Percentiles rank a stretch among this genome's conserved stretches.
These are phyloP conservation scores for Termitomyces sp. DNA, from an alignment of 768 basidiomycete species.

Conservation along the genomic window DNA sequence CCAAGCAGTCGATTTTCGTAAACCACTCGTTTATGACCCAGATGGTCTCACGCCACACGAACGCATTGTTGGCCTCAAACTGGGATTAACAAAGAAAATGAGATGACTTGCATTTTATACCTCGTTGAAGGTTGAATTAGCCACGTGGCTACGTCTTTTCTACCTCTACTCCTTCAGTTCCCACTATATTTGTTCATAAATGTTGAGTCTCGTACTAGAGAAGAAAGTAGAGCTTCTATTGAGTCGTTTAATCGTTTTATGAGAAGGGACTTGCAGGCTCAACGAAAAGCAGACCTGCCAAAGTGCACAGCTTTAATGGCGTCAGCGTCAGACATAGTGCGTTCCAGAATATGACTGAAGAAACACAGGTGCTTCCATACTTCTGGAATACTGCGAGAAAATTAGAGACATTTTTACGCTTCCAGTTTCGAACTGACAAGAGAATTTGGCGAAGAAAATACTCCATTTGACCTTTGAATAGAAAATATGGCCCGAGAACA, in stretches of 20 bases:
- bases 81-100: neutral
- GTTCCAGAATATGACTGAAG: constrained; percentile 25
- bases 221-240: neutral
- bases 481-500: constrained; percentile 24
- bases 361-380: constrained; percentile 32
- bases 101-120: constrained; percentile 14
- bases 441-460: constrained; percentile 28
- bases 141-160: constrained; percentile 32
- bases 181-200: constrained; percentile 36
- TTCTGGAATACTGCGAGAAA: constrained; percentile 28
- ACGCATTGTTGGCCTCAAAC: constrained; percentile 35
- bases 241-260: neutral
- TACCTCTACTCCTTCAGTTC: constrained; percentile 37
- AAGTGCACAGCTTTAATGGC: constrained; percentile 29
- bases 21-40: constrained; percentile 38
- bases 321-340: constrained; percentile 34
- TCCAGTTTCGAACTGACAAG: constrained; percentile 20
- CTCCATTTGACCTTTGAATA: constrained; percentile 26
- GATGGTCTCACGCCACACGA: constrained; percentile 42
- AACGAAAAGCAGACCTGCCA: constrained; percentile 27
- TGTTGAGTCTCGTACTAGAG: constrained; percentile 33
- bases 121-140: constrained; percentile 47
- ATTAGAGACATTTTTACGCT: neutral
- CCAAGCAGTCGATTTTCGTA: constrained; percentile 22
- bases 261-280: constrained; percentile 20